Percentiles rank a stretch among this genome's conserved stretches.
Conservation (phyloP, 371 early-diverging fungal species). For the Syncephalis fuscata region DNA sequence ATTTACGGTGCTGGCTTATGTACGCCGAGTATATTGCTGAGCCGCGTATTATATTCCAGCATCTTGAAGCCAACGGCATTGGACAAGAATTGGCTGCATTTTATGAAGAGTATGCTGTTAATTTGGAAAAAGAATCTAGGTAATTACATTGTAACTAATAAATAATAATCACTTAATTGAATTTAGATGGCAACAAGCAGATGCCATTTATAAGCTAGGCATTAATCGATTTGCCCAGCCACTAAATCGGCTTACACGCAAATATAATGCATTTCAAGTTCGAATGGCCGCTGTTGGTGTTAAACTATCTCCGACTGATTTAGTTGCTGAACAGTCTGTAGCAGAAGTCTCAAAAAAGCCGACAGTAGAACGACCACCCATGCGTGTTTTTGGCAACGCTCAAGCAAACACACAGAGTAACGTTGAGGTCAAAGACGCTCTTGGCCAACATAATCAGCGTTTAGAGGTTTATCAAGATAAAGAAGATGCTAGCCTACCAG, state of each 20-base stretch:
- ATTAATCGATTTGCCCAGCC: conserved; percentile 36
- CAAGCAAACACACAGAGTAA: conserved; percentile 12
- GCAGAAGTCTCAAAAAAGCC: neutral
- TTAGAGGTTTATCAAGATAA: neutral
- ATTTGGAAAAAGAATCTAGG: conserved; percentile 30
- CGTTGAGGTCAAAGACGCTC: neutral
- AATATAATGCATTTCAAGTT: conserved; percentile 25
- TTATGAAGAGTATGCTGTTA: conserved; percentile 63
- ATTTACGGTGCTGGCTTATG: conserved; percentile 51
- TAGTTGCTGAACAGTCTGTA: too few species aligned
- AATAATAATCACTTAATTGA: neutral
- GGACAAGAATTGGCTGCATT: conserved; percentile 42
- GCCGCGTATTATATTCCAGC: conserved; percentile 48
- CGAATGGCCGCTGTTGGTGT: conserved; percentile 13
- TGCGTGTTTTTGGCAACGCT: conserved; percentile 17
- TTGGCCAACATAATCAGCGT: conserved; percentile 3
- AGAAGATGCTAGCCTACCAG: neutral
- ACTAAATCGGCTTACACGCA: conserved; percentile 22
- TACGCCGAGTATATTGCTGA: conserved; percentile 33
- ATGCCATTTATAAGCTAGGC: conserved; percentile 30
- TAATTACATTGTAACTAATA: conserved; percentile 3
- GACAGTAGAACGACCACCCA: neutral
- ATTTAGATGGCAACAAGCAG: conserved; percentile 26
- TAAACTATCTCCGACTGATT: too few species aligned
- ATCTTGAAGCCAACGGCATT: conserved; percentile 46